A percentile compares a stretch with the other conserved stretches of the same genome.
Evolutionary conservation across 2,329 filamentous ascomycete genomes (phyloP).

Genomic region (Aschersonia sp.): DNA sequence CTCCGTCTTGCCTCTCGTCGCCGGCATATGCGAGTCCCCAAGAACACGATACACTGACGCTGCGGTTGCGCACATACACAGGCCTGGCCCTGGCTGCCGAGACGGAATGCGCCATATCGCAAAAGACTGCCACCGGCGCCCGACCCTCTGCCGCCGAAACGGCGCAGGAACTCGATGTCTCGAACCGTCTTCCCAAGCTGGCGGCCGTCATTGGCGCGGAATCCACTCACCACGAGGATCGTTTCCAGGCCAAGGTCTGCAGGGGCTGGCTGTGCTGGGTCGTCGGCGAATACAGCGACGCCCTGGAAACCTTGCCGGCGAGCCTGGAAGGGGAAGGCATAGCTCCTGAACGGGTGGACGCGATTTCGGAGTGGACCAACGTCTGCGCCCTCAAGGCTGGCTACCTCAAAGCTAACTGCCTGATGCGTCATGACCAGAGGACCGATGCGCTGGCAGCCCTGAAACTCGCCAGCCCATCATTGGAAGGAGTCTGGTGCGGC

Average conservation of each 20-base stretch:
- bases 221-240: conserved; percentile 36
- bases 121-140: conserved; percentile 26
- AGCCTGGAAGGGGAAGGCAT: conserved; percentile 42
- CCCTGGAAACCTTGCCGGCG: conserved; percentile 46
- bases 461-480: conserved; percentile 47
- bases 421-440: conserved; percentile 32
- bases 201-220: conserved; percentile 44
- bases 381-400: conserved; percentile 68
- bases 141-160: conserved; percentile 27
- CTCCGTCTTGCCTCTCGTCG: too few species aligned
- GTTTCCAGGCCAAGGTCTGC: conserved; percentile 69
- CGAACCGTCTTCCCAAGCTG: conserved; percentile 33
- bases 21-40: too few species aligned
- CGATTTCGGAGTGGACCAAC: conserved; percentile 60
- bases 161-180: conserved; percentile 28
- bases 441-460: conserved; percentile 52
- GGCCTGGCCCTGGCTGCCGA: conserved; percentile 58
- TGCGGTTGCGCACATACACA: conserved; percentile 14
- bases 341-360: conserved; percentile 34
- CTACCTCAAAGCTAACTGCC: conserved; percentile 58
- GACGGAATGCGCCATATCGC: conserved; percentile 50
- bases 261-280: conserved; percentile 77
- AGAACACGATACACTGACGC: too few species aligned
- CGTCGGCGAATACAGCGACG: conserved; percentile 51
- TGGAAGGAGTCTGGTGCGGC: conserved; percentile 37